Evolutionary conservation across 805 yeast species (phyloP).

Genomic region (Kregervanrija fluxuum): DNA sequence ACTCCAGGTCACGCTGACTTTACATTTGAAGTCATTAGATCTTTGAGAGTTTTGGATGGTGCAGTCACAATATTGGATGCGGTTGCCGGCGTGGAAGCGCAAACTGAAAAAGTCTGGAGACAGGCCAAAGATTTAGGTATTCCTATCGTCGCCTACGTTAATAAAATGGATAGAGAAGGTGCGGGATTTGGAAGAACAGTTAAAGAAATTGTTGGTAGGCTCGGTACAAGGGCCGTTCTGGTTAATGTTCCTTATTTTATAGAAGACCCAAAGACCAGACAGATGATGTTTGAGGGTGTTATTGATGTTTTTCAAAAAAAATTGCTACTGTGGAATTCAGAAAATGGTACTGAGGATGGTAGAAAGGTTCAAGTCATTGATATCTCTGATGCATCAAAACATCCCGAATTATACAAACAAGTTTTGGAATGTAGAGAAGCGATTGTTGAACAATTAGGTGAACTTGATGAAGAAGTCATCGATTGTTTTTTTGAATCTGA

Average conservation of each 20-base stretch:
- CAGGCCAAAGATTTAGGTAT: constrained; percentile 64
- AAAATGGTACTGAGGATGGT: constrained; percentile 35
- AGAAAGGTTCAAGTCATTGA: constrained; percentile 42
- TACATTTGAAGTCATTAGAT: constrained; percentile 86
- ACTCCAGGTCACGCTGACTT: constrained; percentile 99
- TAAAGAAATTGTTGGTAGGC: constrained; percentile 67
- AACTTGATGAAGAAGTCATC: constrained; percentile 69
- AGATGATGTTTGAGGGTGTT: constrained; percentile 53
- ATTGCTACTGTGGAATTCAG: constrained; percentile 42
- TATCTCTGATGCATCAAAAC: constrained; percentile 23
- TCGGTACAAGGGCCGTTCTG: constrained; percentile 66
- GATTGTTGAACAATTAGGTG: constrained; percentile 76
- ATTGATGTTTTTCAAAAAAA: constrained; percentile 66
- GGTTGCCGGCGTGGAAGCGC: constrained; percentile 98
- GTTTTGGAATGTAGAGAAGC: constrained; percentile 58
- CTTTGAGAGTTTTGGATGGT: constrained; percentile 88
- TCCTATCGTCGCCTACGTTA: constrained; percentile 75
- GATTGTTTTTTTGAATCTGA: constrained; percentile 73
- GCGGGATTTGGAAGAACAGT: constrained; percentile 92
- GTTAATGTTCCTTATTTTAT: constrained; percentile 73
- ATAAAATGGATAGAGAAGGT: constrained; percentile 95
- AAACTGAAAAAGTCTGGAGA: constrained; percentile 94
- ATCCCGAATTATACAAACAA: constrained; percentile 38
- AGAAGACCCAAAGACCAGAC: constrained; percentile 30
- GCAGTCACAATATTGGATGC: constrained; percentile 90